Base-by-base conservation (phyloP, 108 stramenopile species). In the Fragilaria crotonensis region DNA sequence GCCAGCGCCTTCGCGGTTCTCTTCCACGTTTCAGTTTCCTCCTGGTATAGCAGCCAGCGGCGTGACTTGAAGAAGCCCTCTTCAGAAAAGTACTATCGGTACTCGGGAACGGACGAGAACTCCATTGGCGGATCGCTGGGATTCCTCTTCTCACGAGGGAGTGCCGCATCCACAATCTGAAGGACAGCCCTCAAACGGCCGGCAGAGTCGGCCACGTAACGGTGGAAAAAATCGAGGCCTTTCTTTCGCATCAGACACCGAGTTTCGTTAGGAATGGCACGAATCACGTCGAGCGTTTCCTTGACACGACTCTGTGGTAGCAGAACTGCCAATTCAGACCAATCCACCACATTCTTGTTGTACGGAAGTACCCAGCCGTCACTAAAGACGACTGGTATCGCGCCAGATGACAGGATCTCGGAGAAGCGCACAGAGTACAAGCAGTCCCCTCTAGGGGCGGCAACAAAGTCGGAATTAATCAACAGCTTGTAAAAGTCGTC, bases 351-450 rank as follows among this genome's bases (percentile, higher is more conserved):
- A 23, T 60, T 54, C 7, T 48, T 45, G 0, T 44, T 25, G 36
- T 73, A 79, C 0, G 78, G 78, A 4, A 64, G 47, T 22, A 79
- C 46, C 32, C 49, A 75, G 20, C 33, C 57, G 53, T 79, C 73
- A 7, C 48, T 70, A 33, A 60, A 52, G 0, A 53, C 45, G 47
- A 75, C 67, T 14, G 73, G 78, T 27, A 79, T 68, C 14, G 70
- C 66, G 20, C 78, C 78, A 2, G 70, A 70, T 4, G 50, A 33
- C 48, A 75, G 33, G n/a, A 48, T 59, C 45, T 79, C 70, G 0
- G 70, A 30, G 31, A 75, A 79, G 0, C 78, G 49, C 48, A 73
- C 72, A 32, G 59, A 51, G 45, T 73, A 79, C 29, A 49, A 20
- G 54, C 73, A 71, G 29, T 79, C 78, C 0, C 78, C 73, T 0